A percentile compares a stretch with the other conserved stretches of the same genome.
Evolutionary conservation across 2,329 filamentous ascomycete species (phyloP).

Genomic region (Drechslerella coelobrocha): DNA sequence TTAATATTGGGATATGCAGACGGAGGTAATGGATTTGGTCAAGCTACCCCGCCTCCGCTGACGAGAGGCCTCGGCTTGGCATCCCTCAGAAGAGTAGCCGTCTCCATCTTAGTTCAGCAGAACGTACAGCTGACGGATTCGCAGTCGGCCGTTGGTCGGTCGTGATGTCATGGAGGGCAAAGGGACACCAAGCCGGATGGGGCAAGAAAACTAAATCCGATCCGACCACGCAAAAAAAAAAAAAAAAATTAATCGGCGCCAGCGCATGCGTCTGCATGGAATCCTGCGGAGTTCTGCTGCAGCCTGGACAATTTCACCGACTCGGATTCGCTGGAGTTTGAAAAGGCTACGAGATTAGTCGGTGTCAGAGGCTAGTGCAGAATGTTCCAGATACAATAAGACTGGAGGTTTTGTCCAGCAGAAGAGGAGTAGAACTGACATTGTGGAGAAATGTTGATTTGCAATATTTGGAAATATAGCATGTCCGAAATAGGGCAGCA

Average conservation of each 20-base stretch:
- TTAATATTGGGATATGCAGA: background rate
- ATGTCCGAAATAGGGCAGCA: conserved; percentile 7
- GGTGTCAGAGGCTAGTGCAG: background rate
- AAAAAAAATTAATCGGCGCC: background rate
- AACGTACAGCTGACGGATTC: background rate
- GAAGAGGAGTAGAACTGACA: too few relatives aligned
- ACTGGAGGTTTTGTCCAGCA: too few relatives aligned
- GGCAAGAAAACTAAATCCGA: background rate
- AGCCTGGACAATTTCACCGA: background rate
- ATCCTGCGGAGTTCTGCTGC: background rate
- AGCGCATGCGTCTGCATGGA: background rate
- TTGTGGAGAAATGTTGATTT: too few relatives aligned
- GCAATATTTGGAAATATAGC: background rate
- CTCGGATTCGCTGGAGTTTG: background rate
- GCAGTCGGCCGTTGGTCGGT: background rate
- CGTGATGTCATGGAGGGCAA: background rate
- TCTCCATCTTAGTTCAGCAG: background rate
- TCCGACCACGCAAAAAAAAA: background rate
- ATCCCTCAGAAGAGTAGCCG: background rate
- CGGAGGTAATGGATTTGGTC: background rate
- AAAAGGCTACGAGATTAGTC: background rate
- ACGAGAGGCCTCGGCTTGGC: background rate
- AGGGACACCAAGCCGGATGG: background rate
- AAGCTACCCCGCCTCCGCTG: background rate
- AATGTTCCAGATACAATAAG: too few relatives aligned